Percentiles rank a stretch among this genome's conserved stretches.
Evolutionary conservation across 352 stramenopile species (phyloP).

Genomic region (Phytophthora cryptogea): DNA sequence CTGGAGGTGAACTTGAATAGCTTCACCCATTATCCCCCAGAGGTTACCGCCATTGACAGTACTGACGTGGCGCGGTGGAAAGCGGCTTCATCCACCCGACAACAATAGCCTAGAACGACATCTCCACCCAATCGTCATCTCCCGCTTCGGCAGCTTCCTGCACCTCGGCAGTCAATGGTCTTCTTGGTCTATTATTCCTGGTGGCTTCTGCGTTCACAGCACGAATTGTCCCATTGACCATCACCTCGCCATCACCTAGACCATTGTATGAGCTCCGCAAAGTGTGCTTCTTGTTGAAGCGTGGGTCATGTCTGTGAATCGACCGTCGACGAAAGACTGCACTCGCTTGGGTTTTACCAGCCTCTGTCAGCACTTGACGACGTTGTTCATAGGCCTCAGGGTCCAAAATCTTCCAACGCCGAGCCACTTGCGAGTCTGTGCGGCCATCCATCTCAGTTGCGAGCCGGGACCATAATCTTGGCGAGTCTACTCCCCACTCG

Average conservation of each 20-base stretch:
- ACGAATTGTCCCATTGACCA: constrained; percentile 1
- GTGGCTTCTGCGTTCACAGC: neutral
- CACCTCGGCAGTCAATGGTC: constrained; percentile 1
- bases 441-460: constrained; percentile 50
- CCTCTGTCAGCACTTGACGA: constrained; percentile 28
- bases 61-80: neutral
- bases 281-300: constrained; percentile 16
- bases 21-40: neutral
- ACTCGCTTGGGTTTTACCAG: constrained; percentile 34
- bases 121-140: constrained; percentile 14
- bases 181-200: neutral
- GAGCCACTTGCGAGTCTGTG: constrained; percentile 52
- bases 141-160: constrained; percentile 2
- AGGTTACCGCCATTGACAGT: neutral
- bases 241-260: constrained; percentile 9
- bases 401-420: constrained; percentile 47
- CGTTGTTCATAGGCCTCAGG: constrained; percentile 42
- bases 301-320: constrained; percentile 28
- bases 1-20: constrained; percentile 7
- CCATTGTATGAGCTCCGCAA: constrained; percentile 52
- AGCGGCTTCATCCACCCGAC: neutral
- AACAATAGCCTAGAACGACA: constrained; percentile 11
- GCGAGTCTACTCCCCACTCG: constrained; percentile 43
- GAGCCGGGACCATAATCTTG: constrained; percentile 49
- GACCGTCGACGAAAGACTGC: constrained; percentile 55